Base-by-base conservation (phyloP, 331 rosid species). In the Quercus phellos region DNA sequence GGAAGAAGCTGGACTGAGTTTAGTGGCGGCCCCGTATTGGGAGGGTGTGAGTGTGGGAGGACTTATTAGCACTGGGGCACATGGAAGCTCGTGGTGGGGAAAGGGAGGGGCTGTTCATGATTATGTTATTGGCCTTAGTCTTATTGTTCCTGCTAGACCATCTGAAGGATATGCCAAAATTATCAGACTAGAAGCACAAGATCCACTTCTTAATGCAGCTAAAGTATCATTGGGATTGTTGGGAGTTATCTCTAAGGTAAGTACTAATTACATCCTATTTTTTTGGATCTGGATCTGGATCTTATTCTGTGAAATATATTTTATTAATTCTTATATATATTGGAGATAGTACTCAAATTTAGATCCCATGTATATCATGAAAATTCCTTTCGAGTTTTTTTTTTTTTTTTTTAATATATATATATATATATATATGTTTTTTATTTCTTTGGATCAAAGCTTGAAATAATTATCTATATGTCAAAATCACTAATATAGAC, bases 1-100 rank as follows among this genome's bases (percentile, higher is more conserved):
- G 6, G 94, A 90, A 51, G 78, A 30, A 1, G 68, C 24, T 0
- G 94, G 96, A 46, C 78, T 89, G 67, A 93, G 93, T 21, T 51
- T 90, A 78, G 92, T 82, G 81, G 89, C 87, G 17, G 82, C 90
- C 1, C 96, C 96, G 1, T 90, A 89, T 43, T 92, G 97, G 97
- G 96, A 92, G 74, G 97, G 97, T 14, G 92, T 88, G 3, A 90
- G 82, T 19, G 70, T 93, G 22, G 96, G 85, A 5, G 97, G 97
- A 27, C 30, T 86, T 3, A 78, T 93, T 7, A 83, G 91, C 60
- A 90, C 91, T 0, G 97, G 96, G 1, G 84, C 92, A 10, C 97
- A 92, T 58, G 96, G 97, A 2, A 92, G 96, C 50, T 92, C 97
- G 2, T 90, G 93, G 97, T 89, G 94, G 96, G 96, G 94, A 11